These are phyloP conservation scores for Termitomyces sp. DNA, from an alignment of 768 basidiomycete species.

Conservation along the genomic window DNA sequence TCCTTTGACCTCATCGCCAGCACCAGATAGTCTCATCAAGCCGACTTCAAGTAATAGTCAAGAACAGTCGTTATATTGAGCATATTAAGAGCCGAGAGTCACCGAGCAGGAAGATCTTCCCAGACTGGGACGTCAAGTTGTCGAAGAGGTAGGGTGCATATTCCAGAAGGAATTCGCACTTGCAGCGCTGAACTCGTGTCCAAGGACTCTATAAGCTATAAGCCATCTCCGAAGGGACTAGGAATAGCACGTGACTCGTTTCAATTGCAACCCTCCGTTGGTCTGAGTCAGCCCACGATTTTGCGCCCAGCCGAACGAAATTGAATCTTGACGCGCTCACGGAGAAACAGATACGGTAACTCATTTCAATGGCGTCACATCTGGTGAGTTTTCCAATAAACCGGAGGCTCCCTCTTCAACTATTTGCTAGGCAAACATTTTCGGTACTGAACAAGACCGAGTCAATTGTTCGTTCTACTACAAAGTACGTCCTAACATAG, in stretches of 20 bases:
- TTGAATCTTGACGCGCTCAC: neutral
- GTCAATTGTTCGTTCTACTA: conserved; percentile 99
- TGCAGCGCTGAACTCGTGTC: no score
- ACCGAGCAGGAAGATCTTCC: no score
- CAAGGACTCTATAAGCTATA: no score
- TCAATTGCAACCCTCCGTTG: neutral
- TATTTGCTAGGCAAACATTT: conserved; percentile 76
- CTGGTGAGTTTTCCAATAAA: conserved; percentile 41
- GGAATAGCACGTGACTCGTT: neutral
- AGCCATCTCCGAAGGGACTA: no score
- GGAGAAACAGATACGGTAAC: neutral
- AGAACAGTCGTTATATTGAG: no score
- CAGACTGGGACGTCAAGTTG: no score
- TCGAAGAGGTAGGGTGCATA: no score
- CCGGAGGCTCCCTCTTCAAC: neutral
- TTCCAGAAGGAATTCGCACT: no score
- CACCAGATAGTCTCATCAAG: neutral
- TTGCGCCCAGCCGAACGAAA: neutral
- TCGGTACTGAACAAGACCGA: conserved; percentile 90
- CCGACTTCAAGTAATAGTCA: no score
- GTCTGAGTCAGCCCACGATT: neutral
- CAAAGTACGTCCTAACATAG: conserved; percentile 52
- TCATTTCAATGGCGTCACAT: conserved; percentile 59
- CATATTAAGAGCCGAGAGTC: no score
- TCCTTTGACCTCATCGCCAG: neutral